phyloP scores from a whole-genome alignment of 148 eudicot genomes.

The Cornus kousa region DNA sequence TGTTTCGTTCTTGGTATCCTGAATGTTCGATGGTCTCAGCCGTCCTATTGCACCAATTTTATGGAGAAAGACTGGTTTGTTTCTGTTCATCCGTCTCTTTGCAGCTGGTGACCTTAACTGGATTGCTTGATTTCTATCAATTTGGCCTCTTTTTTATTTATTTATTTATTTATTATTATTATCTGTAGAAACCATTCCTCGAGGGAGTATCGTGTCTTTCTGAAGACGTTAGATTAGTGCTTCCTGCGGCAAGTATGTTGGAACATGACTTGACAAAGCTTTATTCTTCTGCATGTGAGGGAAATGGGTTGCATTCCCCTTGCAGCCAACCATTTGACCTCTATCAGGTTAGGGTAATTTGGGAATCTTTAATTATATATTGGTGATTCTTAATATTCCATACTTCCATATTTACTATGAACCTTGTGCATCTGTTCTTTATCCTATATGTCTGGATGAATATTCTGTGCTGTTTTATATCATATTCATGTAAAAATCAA shows the following conservation, averaged over 20 bases:
- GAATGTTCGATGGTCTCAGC: conserved; percentile 74
- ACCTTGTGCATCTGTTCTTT: neutral
- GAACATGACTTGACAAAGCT: conserved; percentile 55
- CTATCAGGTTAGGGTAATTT: conserved; percentile 56
- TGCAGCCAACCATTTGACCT: conserved; percentile 44
- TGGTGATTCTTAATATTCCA: neutral
- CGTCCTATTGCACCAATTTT: conserved; percentile 52
- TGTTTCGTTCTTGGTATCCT: conserved; percentile 61
- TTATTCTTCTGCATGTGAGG: conserved; percentile 46
- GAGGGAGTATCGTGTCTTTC: conserved; percentile 57
- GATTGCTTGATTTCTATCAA: neutral
- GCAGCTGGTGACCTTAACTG: neutral
- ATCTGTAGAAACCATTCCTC: conserved; percentile 61
- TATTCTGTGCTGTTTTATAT: neutral
- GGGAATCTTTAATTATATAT: neutral
- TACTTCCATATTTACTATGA: neutral
- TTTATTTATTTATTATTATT: no score
- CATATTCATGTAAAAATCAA: neutral
- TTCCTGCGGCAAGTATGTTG: conserved; percentile 71
- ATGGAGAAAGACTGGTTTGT: conserved; percentile 77
- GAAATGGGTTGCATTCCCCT: conserved; percentile 29
- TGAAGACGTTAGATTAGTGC: conserved; percentile 70
- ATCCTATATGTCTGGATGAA: neutral
- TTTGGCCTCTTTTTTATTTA: conserved; percentile 7
- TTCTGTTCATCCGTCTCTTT: conserved; percentile 2